Conservation (phyloP, 1,284 basidiomycete genomes). For the Flammula alnicola region DNA sequence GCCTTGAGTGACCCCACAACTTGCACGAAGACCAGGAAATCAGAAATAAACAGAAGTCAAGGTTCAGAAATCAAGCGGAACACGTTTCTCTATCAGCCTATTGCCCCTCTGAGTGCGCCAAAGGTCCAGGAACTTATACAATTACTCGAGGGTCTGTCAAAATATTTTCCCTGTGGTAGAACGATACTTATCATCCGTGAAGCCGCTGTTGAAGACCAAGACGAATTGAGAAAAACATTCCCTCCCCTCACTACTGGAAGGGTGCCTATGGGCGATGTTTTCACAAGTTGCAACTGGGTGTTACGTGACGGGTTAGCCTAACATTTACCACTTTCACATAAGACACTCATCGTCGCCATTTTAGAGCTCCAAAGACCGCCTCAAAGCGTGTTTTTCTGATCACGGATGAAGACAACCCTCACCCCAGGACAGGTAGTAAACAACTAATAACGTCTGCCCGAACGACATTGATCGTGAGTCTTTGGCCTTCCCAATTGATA, state of each 20-base stretch:
- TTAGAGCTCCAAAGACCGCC: constrained; percentile 82
- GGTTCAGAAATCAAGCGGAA: constrained; percentile 77
- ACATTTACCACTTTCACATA: not conserved
- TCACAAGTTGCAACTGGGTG: constrained; percentile 87
- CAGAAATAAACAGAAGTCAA: constrained; percentile 50
- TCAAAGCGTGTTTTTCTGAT: constrained; percentile 92
- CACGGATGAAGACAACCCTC: constrained; percentile 84
- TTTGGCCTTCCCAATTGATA: not conserved
- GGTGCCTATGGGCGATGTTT: constrained; percentile 81
- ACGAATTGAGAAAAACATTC: constrained; percentile 58
- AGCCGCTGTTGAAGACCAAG: constrained; percentile 64
- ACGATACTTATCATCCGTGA: constrained; percentile 15
- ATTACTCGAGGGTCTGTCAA: constrained; percentile 68
- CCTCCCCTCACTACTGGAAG: constrained; percentile 60
- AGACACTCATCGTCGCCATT: constrained; percentile 1
- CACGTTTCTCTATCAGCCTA: constrained; percentile 76
- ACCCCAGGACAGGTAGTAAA: constrained; percentile 49
- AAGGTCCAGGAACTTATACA: constrained; percentile 77
- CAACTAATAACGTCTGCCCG: constrained; percentile 68
- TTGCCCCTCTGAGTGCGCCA: constrained; percentile 80
- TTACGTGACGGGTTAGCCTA: constrained; percentile 78
- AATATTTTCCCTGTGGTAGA: not conserved
- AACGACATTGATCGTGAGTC: constrained; percentile 68
- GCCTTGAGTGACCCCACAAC: constrained; percentile 26
- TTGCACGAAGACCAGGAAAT: constrained; percentile 48